These are phyloP conservation scores for Apophysomyces ossiformis DNA, from an alignment of 371 early-diverging fungal genomes.

Conservation along the genomic window DNA sequence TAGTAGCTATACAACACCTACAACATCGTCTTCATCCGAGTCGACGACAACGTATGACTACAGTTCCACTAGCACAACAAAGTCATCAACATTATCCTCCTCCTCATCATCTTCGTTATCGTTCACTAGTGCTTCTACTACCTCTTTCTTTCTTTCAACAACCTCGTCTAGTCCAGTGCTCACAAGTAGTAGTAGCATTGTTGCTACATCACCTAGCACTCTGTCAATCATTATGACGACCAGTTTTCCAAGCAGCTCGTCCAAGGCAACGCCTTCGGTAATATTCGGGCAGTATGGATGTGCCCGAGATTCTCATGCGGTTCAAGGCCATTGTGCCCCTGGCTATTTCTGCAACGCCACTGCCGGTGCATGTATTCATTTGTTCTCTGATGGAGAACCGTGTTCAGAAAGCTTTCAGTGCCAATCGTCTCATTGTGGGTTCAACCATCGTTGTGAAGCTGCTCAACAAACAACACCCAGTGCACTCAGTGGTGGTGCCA, in stretches of 20 bases:
- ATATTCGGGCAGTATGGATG: constrained; percentile 36
- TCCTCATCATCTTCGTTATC: no score
- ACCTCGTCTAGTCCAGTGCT: neutral
- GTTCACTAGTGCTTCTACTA: neutral
- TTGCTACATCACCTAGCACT: neutral
- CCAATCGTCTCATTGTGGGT: constrained; percentile 28
- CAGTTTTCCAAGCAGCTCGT: constrained; percentile 29
- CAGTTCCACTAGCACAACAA: neutral
- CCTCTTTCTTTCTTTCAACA: neutral
- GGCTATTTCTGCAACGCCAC: constrained; percentile 40
- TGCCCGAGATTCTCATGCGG: constrained; percentile 26
- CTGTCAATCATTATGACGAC: constrained; percentile 1
- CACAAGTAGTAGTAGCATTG: neutral
- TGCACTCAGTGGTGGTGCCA: constrained; percentile 29
- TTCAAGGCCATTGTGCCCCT: constrained; percentile 26
- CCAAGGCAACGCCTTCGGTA: constrained; percentile 35
- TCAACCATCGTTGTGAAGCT: constrained; percentile 9
- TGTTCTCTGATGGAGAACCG: constrained; percentile 14
- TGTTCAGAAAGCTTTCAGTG: constrained; percentile 43
- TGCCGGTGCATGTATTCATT: constrained; percentile 18
- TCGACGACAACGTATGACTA: neutral
- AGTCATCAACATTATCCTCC: no score
- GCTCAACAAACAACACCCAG: neutral
- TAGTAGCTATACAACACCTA: no score
- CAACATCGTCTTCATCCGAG: neutral